Base-by-base conservation (phyloP, 371 early-diverging fungal species). In the Chytridiales sp. region DNA sequence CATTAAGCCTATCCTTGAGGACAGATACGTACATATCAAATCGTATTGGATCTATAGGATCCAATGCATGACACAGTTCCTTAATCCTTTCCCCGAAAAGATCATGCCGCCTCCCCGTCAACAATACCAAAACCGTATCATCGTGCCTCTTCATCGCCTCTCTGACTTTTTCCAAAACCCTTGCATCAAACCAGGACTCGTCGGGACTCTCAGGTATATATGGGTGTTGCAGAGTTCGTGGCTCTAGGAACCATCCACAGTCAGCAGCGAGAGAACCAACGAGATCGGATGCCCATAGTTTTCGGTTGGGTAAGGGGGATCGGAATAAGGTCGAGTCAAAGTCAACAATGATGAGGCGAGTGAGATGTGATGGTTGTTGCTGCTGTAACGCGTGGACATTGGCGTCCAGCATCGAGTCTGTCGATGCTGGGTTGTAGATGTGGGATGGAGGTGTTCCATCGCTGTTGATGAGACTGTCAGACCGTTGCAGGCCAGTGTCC, bases 241-340 rank as follows among this genome's bases (percentile, higher is more conserved):
- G 63, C 61, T 89, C 91, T 19, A 81, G 67, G 79, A 88, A 91
- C 91, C 91, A 91, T 0, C 87, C 89, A 26, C 83, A 68, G 51
- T 83, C 82, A 34, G 83, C 76, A 11, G 78, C 82, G 13, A 87
- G 62, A 31, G 72, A 59, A 24, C 80, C 83, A 9, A 71, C 60
- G 1, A 89, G 68, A 11, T 63, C 61, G 0, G 61, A 40, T 42
- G 87, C 79, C 93, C 94, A 94, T 35, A 94, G 69, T 0, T 75
- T 70, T 0, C 84, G 80, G 57, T 90, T 93, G 24, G 93, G 85
- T 4, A 82, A 48, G 3, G 95, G 94, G 4, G 93, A 91, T 6
- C 82, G 80, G 69, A 93, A 92, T 19, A 93, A 73, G 0, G 94
- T 94, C 32, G 90, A 87, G 73, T 94, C 93, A 79, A 94, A 93